Evolutionary conservation across 2,329 filamentous ascomycete species (phyloP).

Genomic region (Monilinia fructicola): DNA sequence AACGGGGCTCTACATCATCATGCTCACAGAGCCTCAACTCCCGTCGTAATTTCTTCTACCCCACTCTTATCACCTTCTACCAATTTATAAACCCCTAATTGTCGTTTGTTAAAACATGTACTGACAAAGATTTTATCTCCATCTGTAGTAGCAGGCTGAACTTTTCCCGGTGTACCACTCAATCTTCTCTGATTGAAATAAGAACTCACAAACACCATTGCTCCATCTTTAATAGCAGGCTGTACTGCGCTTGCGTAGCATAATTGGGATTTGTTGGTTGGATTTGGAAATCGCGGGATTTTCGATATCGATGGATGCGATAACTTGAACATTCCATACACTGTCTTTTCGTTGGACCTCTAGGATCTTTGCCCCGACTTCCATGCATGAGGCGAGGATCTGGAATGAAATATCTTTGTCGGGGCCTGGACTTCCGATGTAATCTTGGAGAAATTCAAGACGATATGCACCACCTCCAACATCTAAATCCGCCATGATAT

Average conservation of each 20-base stretch:
- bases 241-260: conserved; percentile 83
- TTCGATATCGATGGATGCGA: conserved; percentile 6
- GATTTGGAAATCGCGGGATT: conserved; percentile 16
- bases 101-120: conserved; percentile 74
- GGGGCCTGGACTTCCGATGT: conserved; percentile 6
- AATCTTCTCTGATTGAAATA: conserved; percentile 21
- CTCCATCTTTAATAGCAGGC: conserved; percentile 38
- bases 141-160: conserved; percentile 5
- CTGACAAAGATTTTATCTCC: conserved; percentile 54
- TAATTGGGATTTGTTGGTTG: conserved; percentile 82
- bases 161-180: conserved; percentile 2
- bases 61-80: neutral
- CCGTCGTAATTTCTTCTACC: neutral
- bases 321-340: conserved; percentile 63
- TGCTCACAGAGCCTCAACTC: neutral
- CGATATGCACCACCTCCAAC: conserved; percentile 88
- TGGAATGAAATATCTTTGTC: conserved; percentile 41
- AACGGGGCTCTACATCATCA: neutral
- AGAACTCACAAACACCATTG: conserved; percentile 8
- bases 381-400: conserved; percentile 90
- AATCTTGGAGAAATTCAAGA: conserved; percentile 58
- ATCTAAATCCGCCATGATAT: conserved; percentile 42
- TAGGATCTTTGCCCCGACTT: conserved; percentile 75
- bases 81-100: conserved; percentile 65
- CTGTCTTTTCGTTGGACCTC: conserved; percentile 44